Evolutionary conservation across 106 monocot species (phyloP), one percentile per base, ranked within the genome.

Genomic region (Alisma plantagoaquatica): DNA sequence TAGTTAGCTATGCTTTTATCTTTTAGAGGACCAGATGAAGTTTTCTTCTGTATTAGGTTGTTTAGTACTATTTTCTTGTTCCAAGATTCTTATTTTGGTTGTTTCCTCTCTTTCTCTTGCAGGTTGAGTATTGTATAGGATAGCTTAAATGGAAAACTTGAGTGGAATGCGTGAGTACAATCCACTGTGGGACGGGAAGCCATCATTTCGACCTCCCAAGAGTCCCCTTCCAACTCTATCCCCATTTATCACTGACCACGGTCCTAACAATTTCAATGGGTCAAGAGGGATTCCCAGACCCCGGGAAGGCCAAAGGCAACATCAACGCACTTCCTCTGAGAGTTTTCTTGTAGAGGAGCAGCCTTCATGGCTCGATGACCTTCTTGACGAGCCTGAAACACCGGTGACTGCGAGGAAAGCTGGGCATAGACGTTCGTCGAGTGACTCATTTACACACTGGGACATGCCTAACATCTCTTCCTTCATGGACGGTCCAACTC

Each of bases 301-400:
- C 8, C 62, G 63, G 41, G 79, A 80, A 2, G 70, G 67, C 4
- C 62, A 46, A 16, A 44, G 41, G 18, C 65, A 53, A 31, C 92
- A 92, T 29, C 81, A 82, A 47, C 82, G 92, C 10, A 86, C 85
- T 60, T 78, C 86, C 16, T 92, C 92, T 2, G 92, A 82, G 68
- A 79, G 92, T 63, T 73, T 82, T 56, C 66, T 86, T 17, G 67
- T 92, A 31, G 92, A 92, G 51, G 92, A 92, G 58, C 92, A 92
- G 53, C 92, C 92, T 4, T 86, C 82, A 25, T 92, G 92, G 92
- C 82, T 92, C n/a, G 92, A 92, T 44, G 92, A 92, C 25, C 70
- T 92, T 41, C 92, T 92, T 18, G 64, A 79, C 56, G 92, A 92
- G 49, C 98, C 98, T 0, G 98, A 98, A 33, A 77, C 69, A 18